Conservation (phyloP, 257 asterid genomes). For the Agastache rugosa region DNA sequence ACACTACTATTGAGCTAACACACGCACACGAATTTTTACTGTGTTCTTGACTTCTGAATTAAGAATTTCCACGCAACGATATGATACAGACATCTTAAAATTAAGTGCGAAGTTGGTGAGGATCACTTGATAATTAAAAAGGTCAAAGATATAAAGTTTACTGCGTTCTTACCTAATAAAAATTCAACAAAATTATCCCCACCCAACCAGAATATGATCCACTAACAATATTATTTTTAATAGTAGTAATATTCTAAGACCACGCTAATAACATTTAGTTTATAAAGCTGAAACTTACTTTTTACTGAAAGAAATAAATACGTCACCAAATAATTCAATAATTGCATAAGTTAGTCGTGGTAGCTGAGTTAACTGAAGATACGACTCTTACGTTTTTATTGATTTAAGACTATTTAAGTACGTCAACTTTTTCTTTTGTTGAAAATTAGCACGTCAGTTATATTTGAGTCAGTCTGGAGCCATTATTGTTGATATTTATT, state of each 20-base stretch:
- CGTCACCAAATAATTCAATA: background rate
- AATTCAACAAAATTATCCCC: background rate
- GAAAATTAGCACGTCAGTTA: background rate
- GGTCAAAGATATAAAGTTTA: background rate
- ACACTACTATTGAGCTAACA: too few relatives aligned
- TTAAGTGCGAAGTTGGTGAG: slow-evolving; percentile 18
- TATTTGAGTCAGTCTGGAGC: background rate
- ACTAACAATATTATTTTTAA: background rate
- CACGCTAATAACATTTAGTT: too few relatives aligned
- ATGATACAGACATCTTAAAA: background rate
- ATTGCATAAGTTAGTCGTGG: background rate
- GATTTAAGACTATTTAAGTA: background rate
- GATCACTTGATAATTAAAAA: background rate
- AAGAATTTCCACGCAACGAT: background rate
- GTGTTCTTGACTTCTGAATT: background rate
- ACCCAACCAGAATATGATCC: background rate
- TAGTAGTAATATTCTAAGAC: too few relatives aligned
- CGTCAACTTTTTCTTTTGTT: too few relatives aligned
- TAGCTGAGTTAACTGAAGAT: background rate
- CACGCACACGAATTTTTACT: too few relatives aligned
- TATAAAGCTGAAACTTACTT: background rate
- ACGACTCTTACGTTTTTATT: background rate
- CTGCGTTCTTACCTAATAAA: slow-evolving; percentile 16
- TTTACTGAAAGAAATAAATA: background rate
- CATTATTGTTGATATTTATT: background rate